A percentile compares a stretch with the other conserved stretches of the same genome.
These are phyloP conservation scores for Rhizopogon hawkerae DNA, from an alignment of 1,284 basidiomycete genomes.

Conservation along the genomic window DNA sequence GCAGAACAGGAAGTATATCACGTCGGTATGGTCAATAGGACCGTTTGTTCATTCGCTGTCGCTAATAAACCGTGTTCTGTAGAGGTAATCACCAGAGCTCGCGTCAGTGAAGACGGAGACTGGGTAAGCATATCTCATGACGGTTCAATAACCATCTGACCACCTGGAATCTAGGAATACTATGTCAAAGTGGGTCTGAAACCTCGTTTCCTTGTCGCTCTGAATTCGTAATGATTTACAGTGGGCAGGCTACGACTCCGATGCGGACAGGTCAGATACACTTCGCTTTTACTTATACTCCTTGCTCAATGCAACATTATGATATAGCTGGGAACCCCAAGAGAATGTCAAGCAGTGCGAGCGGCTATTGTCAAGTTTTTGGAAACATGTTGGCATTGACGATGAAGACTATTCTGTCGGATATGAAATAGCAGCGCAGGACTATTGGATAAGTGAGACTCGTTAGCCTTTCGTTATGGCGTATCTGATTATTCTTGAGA, in stretches of 20 bases:
- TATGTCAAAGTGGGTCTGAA: slow-evolving; percentile 41
- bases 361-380: slow-evolving; percentile 51
- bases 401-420: slow-evolving; percentile 43
- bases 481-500: slow-evolving; percentile 17
- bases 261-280: slow-evolving; percentile 35
- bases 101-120: slow-evolving; percentile 33
- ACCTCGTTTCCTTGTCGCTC: background rate
- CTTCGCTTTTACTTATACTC: slow-evolving; percentile 1
- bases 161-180: slow-evolving; percentile 39
- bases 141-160: background rate
- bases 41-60: background rate
- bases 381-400: slow-evolving; percentile 52
- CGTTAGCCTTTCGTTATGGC: background rate
- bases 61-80: background rate
- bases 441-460: slow-evolving; percentile 43
- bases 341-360: slow-evolving; percentile 46
- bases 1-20: slow-evolving; percentile 36
- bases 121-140: slow-evolving; percentile 32
- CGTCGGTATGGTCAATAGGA: slow-evolving; percentile 34
- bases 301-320: background rate
- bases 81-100: slow-evolving; percentile 50
- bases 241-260: slow-evolving; percentile 46
- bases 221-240: slow-evolving; percentile 23
- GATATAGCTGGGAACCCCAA: slow-evolving; percentile 56
- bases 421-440: slow-evolving; percentile 31